Conservation (phyloP, 2,329 filamentous ascomycete genomes). For the Botrytis fabae region DNA sequence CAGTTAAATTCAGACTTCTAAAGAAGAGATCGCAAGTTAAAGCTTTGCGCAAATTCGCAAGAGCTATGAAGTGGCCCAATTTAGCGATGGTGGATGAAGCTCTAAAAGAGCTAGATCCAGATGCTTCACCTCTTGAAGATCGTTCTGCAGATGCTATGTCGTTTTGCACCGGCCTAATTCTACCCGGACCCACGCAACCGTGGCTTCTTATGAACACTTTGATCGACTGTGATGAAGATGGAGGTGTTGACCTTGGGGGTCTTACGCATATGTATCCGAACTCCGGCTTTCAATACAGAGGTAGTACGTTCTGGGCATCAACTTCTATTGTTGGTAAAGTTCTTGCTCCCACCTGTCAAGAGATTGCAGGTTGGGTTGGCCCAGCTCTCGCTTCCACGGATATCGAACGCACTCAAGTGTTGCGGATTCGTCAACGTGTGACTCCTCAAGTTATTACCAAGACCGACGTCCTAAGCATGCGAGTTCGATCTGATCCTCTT, state of each 20-base stretch:
- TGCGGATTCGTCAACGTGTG: slow-evolving; percentile 62
- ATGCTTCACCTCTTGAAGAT: slow-evolving; percentile 57
- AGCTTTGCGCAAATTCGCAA: slow-evolving; percentile 66
- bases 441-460: slow-evolving; percentile 57
- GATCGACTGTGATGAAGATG: slow-evolving; percentile 72
- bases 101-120: slow-evolving; percentile 54
- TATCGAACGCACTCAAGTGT: slow-evolving; percentile 67
- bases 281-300: slow-evolving; percentile 75
- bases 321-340: slow-evolving; percentile 74
- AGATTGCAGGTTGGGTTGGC: slow-evolving; percentile 73
- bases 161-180: slow-evolving; percentile 72
- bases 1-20: slow-evolving; percentile 62
- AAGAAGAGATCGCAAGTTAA: slow-evolving; percentile 67
- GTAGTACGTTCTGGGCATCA: slow-evolving; percentile 75
- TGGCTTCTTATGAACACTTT: slow-evolving; percentile 79
- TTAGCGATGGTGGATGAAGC: slow-evolving; percentile 62
- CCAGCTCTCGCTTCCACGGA: slow-evolving; percentile 68
- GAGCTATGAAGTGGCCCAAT: slow-evolving; percentile 77
- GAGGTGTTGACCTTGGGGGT: slow-evolving; percentile 62
- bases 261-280: slow-evolving; percentile 68
- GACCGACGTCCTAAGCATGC: slow-evolving; percentile 65
- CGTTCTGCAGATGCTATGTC: slow-evolving; percentile 72
- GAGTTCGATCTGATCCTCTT: slow-evolving; percentile 65
- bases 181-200: slow-evolving; percentile 69
- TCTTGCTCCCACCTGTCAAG: slow-evolving; percentile 68